A percentile compares a stretch with the other conserved stretches of the same genome.
Evolutionary conservation across 768 basidiomycete species (phyloP).

Genomic region (Leccinum rimulosum): DNA sequence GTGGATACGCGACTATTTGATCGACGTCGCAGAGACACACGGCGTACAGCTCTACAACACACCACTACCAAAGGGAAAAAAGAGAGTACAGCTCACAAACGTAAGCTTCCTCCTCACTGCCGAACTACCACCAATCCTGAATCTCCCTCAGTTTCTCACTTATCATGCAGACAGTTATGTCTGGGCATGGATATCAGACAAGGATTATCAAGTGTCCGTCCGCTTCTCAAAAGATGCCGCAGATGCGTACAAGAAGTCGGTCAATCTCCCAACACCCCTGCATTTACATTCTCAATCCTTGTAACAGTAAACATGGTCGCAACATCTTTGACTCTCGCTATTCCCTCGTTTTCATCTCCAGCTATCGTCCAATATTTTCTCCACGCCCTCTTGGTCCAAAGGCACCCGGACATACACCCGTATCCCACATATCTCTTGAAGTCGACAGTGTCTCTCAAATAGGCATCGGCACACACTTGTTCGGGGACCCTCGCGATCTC

Average conservation of each 20-base stretch:
- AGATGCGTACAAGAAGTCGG: slow-evolving; percentile 40
- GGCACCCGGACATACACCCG: slow-evolving; percentile 38
- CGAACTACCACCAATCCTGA: neutral
- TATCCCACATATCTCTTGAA: slow-evolving; percentile 50
- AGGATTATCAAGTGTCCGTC: slow-evolving; percentile 45
- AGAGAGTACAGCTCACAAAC: slow-evolving; percentile 59
- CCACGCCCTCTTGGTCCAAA: slow-evolving; percentile 46
- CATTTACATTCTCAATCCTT: slow-evolving; percentile 5
- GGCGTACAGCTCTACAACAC: slow-evolving; percentile 42
- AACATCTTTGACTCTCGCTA: slow-evolving; percentile 46
- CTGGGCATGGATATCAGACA: slow-evolving; percentile 69
- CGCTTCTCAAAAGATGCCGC: slow-evolving; percentile 56
- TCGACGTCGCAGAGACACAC: slow-evolving; percentile 46
- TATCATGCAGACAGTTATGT: slow-evolving; percentile 45
- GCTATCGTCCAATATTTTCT: slow-evolving; percentile 50
- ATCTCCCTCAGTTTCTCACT: slow-evolving; percentile 53
- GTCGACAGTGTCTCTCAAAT: slow-evolving; percentile 42
- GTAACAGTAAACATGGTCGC: slow-evolving; percentile 24
- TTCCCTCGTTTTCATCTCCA: slow-evolving; percentile 45
- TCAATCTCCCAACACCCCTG: slow-evolving; percentile 3
- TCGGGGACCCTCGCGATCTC: slow-evolving; percentile 41
- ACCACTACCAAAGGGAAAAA: slow-evolving; percentile 34
- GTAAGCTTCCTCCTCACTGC: slow-evolving; percentile 30
- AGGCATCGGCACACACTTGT: slow-evolving; percentile 42
- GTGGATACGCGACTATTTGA: slow-evolving; percentile 59